Conservation (phyloP, 176 grass and related monocot genomes). For the Triticum urartu region DNA sequence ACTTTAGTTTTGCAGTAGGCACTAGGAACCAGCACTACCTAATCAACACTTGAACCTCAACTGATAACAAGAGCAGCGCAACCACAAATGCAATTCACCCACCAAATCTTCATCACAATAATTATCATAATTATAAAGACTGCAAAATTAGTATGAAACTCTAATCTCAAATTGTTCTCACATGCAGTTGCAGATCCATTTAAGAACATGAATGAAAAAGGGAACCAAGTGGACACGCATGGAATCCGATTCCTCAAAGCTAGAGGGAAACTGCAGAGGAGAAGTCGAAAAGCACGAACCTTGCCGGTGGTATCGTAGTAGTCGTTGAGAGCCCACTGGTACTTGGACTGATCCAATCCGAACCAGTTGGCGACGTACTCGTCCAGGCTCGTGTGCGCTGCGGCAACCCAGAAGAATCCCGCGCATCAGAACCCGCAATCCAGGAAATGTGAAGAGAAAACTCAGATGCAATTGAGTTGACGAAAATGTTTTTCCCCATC, state of each 20-base stretch:
- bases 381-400: slow-evolving; percentile 72
- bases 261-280: neutral
- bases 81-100: slow-evolving; percentile 22
- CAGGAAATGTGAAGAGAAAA: neutral
- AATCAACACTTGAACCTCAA: neutral
- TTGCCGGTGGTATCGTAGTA: slow-evolving; percentile 89
- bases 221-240: slow-evolving; percentile 5
- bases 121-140: too few relatives aligned
- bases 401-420: neutral
- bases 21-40: neutral
- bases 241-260: slow-evolving; percentile 18
- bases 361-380: slow-evolving; percentile 90
- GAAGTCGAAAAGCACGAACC: slow-evolving; percentile 38
- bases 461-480: neutral
- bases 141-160: neutral
- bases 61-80: neutral
- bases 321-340: slow-evolving; percentile 95
- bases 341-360: slow-evolving; percentile 90
- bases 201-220: slow-evolving; percentile 4
- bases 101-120: neutral
- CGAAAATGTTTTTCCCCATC: neutral
- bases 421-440: slow-evolving; percentile 18
- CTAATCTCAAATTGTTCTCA: neutral
- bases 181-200: slow-evolving; percentile 25
- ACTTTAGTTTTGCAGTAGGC: neutral